Evolutionary conservation across 2,329 filamentous ascomycete species (phyloP), one percentile per base, ranked within the genome.

Genomic region (Aspergillus pseudonomiae): DNA sequence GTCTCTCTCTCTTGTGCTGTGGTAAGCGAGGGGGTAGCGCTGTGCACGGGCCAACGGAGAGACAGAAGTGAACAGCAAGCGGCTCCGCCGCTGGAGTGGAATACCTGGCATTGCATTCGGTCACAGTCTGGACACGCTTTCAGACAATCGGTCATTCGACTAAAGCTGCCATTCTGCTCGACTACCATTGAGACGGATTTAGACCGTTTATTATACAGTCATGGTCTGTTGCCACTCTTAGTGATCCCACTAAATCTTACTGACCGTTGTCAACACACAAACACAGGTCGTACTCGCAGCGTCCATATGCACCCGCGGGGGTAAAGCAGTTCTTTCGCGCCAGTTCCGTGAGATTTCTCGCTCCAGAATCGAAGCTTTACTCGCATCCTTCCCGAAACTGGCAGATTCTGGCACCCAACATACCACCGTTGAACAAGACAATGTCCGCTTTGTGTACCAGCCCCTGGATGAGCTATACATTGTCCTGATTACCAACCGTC

Each of bases 391-490:
- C 77, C 96, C 95, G 61, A 99, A 99, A 83, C 91, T 98, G 63
- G 94, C 95, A 74, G 94, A 97, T 80, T 93, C 92, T 67, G 92
- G 94, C 65, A 97, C 93, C 59, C 95, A 99, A 81, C 95, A 99
- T 81, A 99, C 95, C 32, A 99, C 92, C 6, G 94, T 98, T 74
- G 95, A 99, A 82, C 94, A 98, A 82, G 96, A 99, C 84, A 98
- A 97, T 83, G 95, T 99, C 75, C 94, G 95, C 83, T 99, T 97
- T 78, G 95, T 99, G 63, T 99, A 99, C 85, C 95, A 99, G 80
- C 96, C 95, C 65, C 87, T 99, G 68, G 96, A 99, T 82, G 96
- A 99, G 84, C 89, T 99, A 68, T 99, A 99, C 87, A 98, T 99
- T 88, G 94, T 99, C 70, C 89, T 99, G 75, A 98, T 99, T 81